phyloP scores from a whole-genome alignment of 2,329 filamentous ascomycete species.

The Stagonosporopsis cucurbitacearum region DNA sequence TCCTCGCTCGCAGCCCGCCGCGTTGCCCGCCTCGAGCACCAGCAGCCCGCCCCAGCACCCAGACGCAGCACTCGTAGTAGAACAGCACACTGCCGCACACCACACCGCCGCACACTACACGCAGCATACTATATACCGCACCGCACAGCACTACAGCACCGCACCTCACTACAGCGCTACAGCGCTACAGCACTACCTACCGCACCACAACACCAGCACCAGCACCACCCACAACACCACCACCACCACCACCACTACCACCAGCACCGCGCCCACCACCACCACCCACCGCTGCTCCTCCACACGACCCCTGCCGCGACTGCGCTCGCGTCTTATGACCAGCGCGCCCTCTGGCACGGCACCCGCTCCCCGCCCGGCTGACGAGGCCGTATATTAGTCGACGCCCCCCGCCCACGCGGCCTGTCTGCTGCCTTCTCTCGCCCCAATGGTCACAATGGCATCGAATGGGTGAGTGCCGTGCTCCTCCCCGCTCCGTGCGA shows the following conservation, averaged over 20 bases:
- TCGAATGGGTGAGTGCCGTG: slow-evolving; percentile 51
- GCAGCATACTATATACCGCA: not conserved
- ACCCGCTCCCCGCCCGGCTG: slow-evolving; percentile 17
- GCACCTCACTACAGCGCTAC: not conserved
- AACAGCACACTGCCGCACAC: too few relatives aligned
- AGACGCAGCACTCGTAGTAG: too few relatives aligned
- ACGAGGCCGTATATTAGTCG: slow-evolving; percentile 25
- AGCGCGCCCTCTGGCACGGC: slow-evolving; percentile 13
- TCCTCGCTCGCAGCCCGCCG: slow-evolving; percentile 9
- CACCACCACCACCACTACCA: not conserved
- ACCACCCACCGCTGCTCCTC: not conserved
- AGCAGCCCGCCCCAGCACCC: not conserved
- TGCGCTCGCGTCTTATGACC: slow-evolving; percentile 11
- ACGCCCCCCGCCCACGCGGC: slow-evolving; percentile 30
- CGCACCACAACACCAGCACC: not conserved
- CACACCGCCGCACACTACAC: too few relatives aligned
- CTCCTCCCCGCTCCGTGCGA: slow-evolving; percentile 44
- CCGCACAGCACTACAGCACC: not conserved
- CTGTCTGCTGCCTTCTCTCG: slow-evolving; percentile 31
- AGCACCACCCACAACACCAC: not conserved
- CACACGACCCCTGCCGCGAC: not conserved
- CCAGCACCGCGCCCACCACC: not conserved
- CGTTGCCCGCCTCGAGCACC: not conserved
- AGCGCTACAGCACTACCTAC: not conserved
- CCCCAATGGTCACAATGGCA: slow-evolving; percentile 53